Evolutionary conservation across 257 asterid species (phyloP).

Genomic region (Solanum pennellii): DNA sequence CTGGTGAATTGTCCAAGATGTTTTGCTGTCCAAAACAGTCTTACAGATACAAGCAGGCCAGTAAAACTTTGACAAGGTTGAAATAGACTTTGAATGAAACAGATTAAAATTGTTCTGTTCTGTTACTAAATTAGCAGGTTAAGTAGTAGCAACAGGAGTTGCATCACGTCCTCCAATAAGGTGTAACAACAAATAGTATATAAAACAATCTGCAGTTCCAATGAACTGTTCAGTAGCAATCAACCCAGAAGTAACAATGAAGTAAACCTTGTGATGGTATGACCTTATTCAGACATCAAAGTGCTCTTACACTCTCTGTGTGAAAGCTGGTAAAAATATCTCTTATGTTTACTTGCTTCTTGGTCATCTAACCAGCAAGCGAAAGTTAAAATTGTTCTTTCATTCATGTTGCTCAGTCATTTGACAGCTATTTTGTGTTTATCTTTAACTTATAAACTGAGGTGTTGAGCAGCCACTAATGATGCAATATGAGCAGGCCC

Average conservation of each 20-base stretch:
- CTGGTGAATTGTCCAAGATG: not conserved
- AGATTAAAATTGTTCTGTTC: not conserved
- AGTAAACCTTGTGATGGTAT: not conserved
- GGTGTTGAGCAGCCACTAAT: not conserved
- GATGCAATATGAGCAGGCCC: slow-evolving; percentile 29
- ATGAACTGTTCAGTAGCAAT: not conserved
- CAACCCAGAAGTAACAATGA: not conserved
- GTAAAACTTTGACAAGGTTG: not conserved
- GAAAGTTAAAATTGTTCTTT: not conserved
- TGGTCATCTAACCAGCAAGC: not conserved
- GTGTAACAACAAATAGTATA: not conserved
- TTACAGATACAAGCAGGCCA: not conserved
- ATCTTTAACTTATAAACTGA: not conserved
- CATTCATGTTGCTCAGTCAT: not conserved
- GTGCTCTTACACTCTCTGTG: not conserved
- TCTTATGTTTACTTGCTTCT: not conserved
- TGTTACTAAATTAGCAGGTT: not conserved
- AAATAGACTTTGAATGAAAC: not conserved
- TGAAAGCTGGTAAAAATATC: not conserved
- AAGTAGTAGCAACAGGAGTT: not conserved
- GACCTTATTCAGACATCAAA: not conserved
- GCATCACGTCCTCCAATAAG: not conserved
- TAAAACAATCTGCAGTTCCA: not conserved
- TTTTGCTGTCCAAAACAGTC: not conserved
- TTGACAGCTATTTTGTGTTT: not conserved